phyloP scores from a whole-genome alignment of 176 grass and related monocot genomes.

The Saccharum spontaneum region DNA sequence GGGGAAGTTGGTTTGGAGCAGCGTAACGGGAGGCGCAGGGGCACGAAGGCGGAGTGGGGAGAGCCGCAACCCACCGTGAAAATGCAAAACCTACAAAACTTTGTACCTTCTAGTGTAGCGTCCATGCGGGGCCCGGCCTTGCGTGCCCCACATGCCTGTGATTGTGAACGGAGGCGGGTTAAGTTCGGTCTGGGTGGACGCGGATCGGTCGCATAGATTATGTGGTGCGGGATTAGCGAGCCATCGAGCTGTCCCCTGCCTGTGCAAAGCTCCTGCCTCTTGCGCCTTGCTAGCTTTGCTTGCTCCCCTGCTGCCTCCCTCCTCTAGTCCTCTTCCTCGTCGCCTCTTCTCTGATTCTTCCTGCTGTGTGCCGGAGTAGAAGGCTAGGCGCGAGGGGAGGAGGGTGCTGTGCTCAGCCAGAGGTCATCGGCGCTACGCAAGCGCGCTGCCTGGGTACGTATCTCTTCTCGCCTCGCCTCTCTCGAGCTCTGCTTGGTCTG shows the following conservation, averaged over 20 bases:
- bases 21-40: background rate
- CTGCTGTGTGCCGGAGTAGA: background rate
- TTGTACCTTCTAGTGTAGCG: background rate
- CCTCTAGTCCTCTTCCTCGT: background rate
- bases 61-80: conserved; percentile 29
- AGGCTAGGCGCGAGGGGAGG: background rate
- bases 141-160: background rate
- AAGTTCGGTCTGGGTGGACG: background rate
- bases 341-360: background rate
- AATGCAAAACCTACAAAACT: background rate
- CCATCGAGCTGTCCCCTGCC: conserved; percentile 60
- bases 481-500: conserved; percentile 2
- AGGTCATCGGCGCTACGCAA: background rate
- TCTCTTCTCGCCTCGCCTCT: background rate
- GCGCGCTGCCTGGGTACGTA: conserved; percentile 34
- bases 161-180: rapidly evolving
- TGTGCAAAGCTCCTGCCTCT: conserved; percentile 26
- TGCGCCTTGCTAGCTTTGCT: conserved; percentile 30
- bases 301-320: background rate
- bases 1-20: rapidly evolving
- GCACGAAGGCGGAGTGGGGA: conserved; percentile 13
- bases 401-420: background rate
- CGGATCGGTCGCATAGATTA: conserved; percentile 41
- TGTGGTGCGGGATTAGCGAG: conserved; percentile 54
- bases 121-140: rapidly evolving